phyloP scores from a whole-genome alignment of 192 early-diverging fungal genomes.

The Pilaira anomala region DNA sequence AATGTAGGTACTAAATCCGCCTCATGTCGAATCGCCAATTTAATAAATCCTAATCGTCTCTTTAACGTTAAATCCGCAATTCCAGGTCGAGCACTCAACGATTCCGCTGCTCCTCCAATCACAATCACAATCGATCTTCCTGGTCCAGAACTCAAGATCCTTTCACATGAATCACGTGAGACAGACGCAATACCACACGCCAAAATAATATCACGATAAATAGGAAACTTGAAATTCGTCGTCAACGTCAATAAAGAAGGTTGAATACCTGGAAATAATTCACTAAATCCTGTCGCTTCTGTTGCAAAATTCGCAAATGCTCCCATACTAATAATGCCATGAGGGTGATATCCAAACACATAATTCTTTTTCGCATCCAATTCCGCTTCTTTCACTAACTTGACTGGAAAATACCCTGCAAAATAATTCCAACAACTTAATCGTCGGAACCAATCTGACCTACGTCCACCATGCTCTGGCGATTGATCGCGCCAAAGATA shows the following conservation, averaged over 20 bases:
- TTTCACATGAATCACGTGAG: constrained; percentile 71
- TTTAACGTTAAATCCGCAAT: constrained; percentile 67
- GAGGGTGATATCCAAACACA: constrained; percentile 74
- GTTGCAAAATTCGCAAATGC: constrained; percentile 79
- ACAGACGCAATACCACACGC: constrained; percentile 78
- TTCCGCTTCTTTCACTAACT: constrained; percentile 53
- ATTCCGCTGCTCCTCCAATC: constrained; percentile 88
- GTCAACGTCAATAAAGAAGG: constrained; percentile 77
- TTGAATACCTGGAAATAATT: constrained; percentile 75
- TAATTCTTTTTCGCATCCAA: constrained; percentile 30
- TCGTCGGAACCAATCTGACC: constrained; percentile 44
- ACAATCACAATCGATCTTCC: constrained; percentile 75
- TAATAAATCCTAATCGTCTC: constrained; percentile 85
- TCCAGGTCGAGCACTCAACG: constrained; percentile 61
- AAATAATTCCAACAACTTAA: constrained; percentile 70
- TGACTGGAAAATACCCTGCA: constrained; percentile 77
- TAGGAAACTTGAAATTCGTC: constrained; percentile 81
- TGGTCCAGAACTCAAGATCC: constrained; percentile 65
- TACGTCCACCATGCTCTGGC: constrained; percentile 75
- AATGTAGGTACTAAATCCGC: constrained; percentile 84
- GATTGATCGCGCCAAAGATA: constrained; percentile 66
- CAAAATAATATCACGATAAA: constrained; percentile 83
- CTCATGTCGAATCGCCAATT: constrained; percentile 75
- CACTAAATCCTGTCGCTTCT: constrained; percentile 71
- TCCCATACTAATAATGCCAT: constrained; percentile 83